phyloP scores from a whole-genome alignment of 106 monocot genomes.

The Dendrobium nobile region DNA sequence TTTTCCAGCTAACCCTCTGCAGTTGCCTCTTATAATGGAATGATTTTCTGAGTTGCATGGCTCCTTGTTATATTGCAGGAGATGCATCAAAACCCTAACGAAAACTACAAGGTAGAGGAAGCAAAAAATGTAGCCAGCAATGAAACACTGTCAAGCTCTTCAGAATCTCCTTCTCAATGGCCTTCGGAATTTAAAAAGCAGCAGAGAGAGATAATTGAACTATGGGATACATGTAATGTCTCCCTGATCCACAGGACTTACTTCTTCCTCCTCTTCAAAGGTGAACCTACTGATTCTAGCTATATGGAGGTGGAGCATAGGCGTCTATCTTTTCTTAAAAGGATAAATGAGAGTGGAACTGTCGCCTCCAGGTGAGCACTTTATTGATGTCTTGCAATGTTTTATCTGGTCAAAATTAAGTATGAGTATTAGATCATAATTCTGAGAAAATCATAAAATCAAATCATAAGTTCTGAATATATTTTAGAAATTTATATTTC shows the following conservation, averaged over 20 bases:
- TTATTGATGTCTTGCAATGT: neutral
- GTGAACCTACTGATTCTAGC: constrained; percentile 65
- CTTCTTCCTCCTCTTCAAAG: constrained; percentile 89
- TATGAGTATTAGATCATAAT: too few relatives aligned
- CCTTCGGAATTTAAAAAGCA: constrained; percentile 57
- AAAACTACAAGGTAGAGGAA: constrained; percentile 17
- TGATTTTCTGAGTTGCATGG: too few relatives aligned
- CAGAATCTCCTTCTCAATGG: constrained; percentile 44
- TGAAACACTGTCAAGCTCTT: constrained; percentile 21
- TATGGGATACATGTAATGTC: constrained; percentile 86
- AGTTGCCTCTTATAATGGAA: too few relatives aligned
- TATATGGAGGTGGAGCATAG: constrained; percentile 89
- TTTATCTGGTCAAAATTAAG: too few relatives aligned
- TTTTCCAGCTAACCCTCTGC: too few relatives aligned
- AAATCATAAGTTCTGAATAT: too few relatives aligned
- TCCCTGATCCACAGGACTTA: constrained; percentile 76
- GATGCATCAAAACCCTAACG: neutral
- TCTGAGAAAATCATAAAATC: too few relatives aligned
- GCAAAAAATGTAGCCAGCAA: constrained; percentile 29
- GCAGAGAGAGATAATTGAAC: constrained; percentile 60
- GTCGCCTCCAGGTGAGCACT: constrained; percentile 43
- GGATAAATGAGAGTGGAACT: constrained; percentile 1
- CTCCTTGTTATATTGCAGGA: constrained; percentile 27
- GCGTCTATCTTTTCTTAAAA: constrained; percentile 61
- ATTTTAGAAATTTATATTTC: too few relatives aligned